Percentiles rank a stretch among this genome's conserved stretches.
phyloP scores from a whole-genome alignment of 805 yeast species.

The Dipodascus albidus region DNA sequence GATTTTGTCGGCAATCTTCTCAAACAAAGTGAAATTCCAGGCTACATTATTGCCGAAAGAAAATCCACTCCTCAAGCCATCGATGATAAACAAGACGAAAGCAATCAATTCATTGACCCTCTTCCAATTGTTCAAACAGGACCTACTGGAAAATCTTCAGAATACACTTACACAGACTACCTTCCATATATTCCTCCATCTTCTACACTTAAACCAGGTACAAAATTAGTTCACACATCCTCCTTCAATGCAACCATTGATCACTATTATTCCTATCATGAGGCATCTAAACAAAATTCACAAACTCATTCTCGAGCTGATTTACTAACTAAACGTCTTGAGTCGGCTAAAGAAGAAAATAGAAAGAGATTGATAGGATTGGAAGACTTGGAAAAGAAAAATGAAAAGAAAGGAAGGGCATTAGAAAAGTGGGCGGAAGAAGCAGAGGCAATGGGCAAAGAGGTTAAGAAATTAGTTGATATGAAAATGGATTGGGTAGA shows the following conservation, averaged over 20 bases:
- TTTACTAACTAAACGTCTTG: slow-evolving; percentile 63
- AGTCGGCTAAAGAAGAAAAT: slow-evolving; percentile 66
- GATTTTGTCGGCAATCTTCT: slow-evolving; percentile 30
- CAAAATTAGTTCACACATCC: slow-evolving; percentile 32
- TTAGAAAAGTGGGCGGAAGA: slow-evolving; percentile 57
- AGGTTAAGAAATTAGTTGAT: slow-evolving; percentile 54
- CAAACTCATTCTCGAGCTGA: slow-evolving; percentile 65
- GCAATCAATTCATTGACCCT: slow-evolving; percentile 5
- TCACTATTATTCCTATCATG: slow-evolving; percentile 71
- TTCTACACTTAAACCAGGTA: slow-evolving; percentile 6
- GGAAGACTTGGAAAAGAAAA: slow-evolving; percentile 47
- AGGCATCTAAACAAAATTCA: slow-evolving; percentile 65
- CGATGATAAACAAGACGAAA: slow-evolving; percentile 15
- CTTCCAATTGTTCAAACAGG: slow-evolving; percentile 8
- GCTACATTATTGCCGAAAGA: slow-evolving; percentile 50
- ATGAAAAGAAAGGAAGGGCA: slow-evolving; percentile 59
- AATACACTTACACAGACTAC: slow-evolving; percentile 49
- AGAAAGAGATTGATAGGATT: slow-evolving; percentile 56
- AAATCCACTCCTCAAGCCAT: slow-evolving; percentile 39
- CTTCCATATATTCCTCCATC: slow-evolving; percentile 53
- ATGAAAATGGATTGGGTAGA: slow-evolving; percentile 93
- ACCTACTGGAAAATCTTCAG: slow-evolving; percentile 25
- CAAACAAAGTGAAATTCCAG: slow-evolving; percentile 29
- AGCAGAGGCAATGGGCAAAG: slow-evolving; percentile 59
- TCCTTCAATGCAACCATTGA: slow-evolving; percentile 82